Base-by-base conservation (phyloP, 495 filamentous ascomycete species). In the Aspergillus incahuasiensis region DNA sequence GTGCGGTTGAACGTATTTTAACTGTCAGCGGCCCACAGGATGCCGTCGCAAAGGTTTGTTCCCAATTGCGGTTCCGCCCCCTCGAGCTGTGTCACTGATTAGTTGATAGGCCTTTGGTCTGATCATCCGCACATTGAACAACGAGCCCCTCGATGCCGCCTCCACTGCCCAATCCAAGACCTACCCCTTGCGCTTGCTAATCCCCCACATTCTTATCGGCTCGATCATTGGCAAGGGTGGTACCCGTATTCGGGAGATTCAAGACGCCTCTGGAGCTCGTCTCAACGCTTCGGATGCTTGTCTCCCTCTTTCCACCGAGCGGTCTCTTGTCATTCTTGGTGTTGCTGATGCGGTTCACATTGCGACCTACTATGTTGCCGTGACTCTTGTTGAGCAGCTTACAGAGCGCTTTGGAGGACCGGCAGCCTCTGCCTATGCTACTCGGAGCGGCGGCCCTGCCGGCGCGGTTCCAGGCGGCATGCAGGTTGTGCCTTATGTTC, bases 221-320 rank as follows among this genome's bases (percentile, higher is more conserved):
- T 96, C 95, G 15, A 97, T 98, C 74, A 98, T 98, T 72, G 94
- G 94, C 66, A 97, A 97, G 74, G 88, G 85, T 55, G 94, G 94
- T 57, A 86, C 89, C 52, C 85, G 94, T 50, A 98, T 98, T 70
- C 92, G 94, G 48, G 94, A 98, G 76, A 98, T 98, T 59, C 94
- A 98, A 72, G 94, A 97, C 65, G 91, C 91, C 5, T 98, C 94
- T 4, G 94, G 95, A 45, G 92, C 94, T 43, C 88, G 95, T 52
- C 86, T 98, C 20, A 98, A 97, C 70, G 94, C 95, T 32, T 98
- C 94, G 1, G 94, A 97, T 63, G 85, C 90, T 2, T 95, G 91
- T 66, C 82, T 97, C 39, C 94, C 94, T 19, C 75, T 96, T 39
- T 97, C 94, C 9, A 94, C 89, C 40, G 94, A 98, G 74, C 88